phyloP scores from a whole-genome alignment of 495 filamentous ascomycete genomes.

The Friedmanniomyces simplex region DNA sequence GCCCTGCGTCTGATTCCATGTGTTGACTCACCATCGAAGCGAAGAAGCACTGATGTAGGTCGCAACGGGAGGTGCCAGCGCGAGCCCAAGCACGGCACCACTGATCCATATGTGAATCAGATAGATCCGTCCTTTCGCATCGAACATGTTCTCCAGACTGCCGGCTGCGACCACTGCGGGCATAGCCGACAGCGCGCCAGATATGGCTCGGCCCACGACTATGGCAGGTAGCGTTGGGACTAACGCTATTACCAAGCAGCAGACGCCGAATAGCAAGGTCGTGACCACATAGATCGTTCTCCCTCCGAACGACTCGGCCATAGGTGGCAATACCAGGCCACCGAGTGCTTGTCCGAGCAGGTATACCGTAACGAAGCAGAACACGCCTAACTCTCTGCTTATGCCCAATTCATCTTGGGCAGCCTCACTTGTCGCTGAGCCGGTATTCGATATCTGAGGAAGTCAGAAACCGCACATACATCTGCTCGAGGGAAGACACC shows the following conservation, averaged over 20 bases:
- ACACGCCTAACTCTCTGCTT: slow-evolving; percentile 1
- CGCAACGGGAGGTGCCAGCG: slow-evolving; percentile 38
- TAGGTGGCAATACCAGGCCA: slow-evolving; percentile 42
- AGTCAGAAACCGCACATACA: too few species aligned
- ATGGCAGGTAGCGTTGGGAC: slow-evolving; percentile 32
- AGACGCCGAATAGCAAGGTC: slow-evolving; percentile 34
- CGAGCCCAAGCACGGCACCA: slow-evolving; percentile 36
- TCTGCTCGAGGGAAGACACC: too few species aligned
- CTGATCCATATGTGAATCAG: slow-evolving; percentile 40
- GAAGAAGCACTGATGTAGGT: slow-evolving; percentile 29
- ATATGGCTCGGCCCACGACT: slow-evolving; percentile 36
- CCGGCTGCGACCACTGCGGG: slow-evolving; percentile 42
- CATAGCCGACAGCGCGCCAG: slow-evolving; percentile 41
- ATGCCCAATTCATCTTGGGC: slow-evolving; percentile 20
- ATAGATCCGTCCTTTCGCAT: slow-evolving; percentile 39
- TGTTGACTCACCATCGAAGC: slow-evolving; percentile 10
- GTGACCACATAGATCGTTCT: slow-evolving; percentile 42
- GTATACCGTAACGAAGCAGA: slow-evolving; percentile 19
- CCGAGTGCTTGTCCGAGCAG: slow-evolving; percentile 42
- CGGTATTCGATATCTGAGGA: slow-evolving; percentile 1
- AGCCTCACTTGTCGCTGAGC: neutral
- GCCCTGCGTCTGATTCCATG: neutral
- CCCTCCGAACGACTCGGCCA: slow-evolving; percentile 44
- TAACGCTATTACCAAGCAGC: slow-evolving; percentile 36
- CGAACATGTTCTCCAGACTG: slow-evolving; percentile 46